phyloP scores from a whole-genome alignment of 345 rosid genomes.

The Hibiscus syriacus region DNA sequence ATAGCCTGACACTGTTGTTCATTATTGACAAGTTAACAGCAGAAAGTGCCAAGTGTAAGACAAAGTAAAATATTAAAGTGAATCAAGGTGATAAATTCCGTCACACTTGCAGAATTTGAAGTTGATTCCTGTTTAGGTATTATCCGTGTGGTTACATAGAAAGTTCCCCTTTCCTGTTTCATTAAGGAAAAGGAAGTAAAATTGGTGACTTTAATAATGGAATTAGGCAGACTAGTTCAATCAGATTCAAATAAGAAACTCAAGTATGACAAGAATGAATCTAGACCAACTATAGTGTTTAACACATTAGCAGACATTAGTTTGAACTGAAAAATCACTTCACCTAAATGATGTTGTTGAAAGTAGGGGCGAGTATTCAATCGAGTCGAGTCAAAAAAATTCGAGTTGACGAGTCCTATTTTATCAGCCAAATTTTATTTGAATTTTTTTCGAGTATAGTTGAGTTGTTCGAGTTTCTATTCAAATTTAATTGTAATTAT shows the following conservation, averaged over 20 bases:
- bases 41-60: not conserved
- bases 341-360: not conserved
- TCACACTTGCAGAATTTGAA: conserved; percentile 67
- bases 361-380: no score
- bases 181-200: not conserved
- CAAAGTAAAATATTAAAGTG: conserved; percentile 9
- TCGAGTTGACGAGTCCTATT: no score
- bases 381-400: no score
- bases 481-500: no score
- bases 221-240: not conserved
- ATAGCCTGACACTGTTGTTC: conserved; percentile 79
- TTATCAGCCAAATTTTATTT: no score
- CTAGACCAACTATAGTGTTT: not conserved
- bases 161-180: conserved; percentile 55
- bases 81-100: conserved; percentile 12
- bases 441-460: no score
- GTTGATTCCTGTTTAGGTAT: conserved; percentile 91
- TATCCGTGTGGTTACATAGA: conserved; percentile 79
- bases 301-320: not conserved
- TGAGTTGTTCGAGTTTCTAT: no score
- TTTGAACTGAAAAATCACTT: not conserved
- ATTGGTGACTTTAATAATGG: not conserved
- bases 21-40: conserved; percentile 29
- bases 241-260: not conserved
- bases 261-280: not conserved